phyloP scores from a whole-genome alignment of 2,329 filamentous ascomycete species.

The Pseudogymnoascus sp. region DNA sequence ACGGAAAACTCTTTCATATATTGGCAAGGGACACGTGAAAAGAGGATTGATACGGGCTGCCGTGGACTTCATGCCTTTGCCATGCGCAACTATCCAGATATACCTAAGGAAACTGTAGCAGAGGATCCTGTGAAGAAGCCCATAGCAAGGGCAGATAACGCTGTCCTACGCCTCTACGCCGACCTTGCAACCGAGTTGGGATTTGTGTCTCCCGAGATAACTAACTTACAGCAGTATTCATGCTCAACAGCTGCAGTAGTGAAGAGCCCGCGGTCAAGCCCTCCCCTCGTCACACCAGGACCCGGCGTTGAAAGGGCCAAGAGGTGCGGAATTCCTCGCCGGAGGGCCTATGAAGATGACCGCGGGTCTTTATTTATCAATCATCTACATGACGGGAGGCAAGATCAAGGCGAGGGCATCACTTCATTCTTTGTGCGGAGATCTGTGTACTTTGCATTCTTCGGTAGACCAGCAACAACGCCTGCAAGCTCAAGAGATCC shows the following conservation, averaged over 20 bases:
- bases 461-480: constrained; percentile 15
- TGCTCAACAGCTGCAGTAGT: neutral
- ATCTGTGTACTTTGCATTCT: constrained; percentile 23
- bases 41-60: constrained; percentile 2
- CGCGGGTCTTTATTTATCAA: constrained; percentile 16
- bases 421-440: constrained; percentile 20
- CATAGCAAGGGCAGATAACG: constrained; percentile 5
- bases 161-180: constrained; percentile 3
- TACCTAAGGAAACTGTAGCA: neutral
- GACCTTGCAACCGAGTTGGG: constrained; percentile 9
- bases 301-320: constrained; percentile 1
- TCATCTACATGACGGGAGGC: constrained; percentile 15
- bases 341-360: constrained; percentile 13
- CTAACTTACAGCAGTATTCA: constrained; percentile 10
- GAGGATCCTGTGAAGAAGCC: neutral
- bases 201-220: constrained; percentile 4
- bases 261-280: neutral
- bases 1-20: constrained; percentile 6
- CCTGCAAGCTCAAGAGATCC: neutral
- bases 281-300: constrained; percentile 12
- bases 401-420: constrained; percentile 16
- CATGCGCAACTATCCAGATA: constrained; percentile 9
- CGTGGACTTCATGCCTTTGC: constrained; percentile 9
- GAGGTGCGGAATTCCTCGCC: constrained; percentile 11
- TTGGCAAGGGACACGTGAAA: neutral